Evolutionary conservation across 2,329 filamentous ascomycete species (phyloP), one percentile per base, ranked within the genome.

Genomic region (Macrophomina tecta): DNA sequence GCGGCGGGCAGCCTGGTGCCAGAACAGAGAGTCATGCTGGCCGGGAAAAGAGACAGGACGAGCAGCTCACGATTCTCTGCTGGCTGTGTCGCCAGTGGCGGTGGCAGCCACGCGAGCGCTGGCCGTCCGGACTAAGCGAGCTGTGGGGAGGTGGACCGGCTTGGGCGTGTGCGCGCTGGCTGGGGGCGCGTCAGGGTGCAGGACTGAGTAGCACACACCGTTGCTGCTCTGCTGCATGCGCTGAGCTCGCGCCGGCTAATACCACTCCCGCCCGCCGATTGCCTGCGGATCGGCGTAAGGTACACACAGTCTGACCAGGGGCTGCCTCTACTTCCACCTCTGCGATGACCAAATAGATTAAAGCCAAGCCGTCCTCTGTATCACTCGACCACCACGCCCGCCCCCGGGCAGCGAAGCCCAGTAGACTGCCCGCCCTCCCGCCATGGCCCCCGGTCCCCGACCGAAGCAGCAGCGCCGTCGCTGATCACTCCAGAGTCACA

Each of bases 341-440:
- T 23, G 28, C 56, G 28, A 48, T 48, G 55, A 18, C 11, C 36
- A 53, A 53, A 34, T 69, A 72, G 71, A 74, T 74, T 74, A 63
- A 71, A 5, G 65, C 71, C 73, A 73, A 73, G 74, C 71, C 68
- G 68, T 51, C 65, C 61, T 61, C 66, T 71, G 68, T 71, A 69
- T 68, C 66, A 56, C 36, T 73, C 69, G 67, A 71, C 71, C 70
- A 61, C 16, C 58, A 62, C 58, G 32, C 38, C 55, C 34, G 38
- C 32, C 36, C 55, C 23, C 23, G 40, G 56, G 40, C 40, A 61
- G 14, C 30, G 6, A 61, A 61, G 32, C 38, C 11, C 45, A 6
- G n/a, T 16, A 12, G n/a, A 12, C 56, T 18, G 38, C 18, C 28
- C 42, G 56, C 56, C 56, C 56, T n/a, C n/a, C 40, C 23, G 36